phyloP scores from a whole-genome alignment of 1,284 basidiomycete genomes.

The Mycena sp. region DNA sequence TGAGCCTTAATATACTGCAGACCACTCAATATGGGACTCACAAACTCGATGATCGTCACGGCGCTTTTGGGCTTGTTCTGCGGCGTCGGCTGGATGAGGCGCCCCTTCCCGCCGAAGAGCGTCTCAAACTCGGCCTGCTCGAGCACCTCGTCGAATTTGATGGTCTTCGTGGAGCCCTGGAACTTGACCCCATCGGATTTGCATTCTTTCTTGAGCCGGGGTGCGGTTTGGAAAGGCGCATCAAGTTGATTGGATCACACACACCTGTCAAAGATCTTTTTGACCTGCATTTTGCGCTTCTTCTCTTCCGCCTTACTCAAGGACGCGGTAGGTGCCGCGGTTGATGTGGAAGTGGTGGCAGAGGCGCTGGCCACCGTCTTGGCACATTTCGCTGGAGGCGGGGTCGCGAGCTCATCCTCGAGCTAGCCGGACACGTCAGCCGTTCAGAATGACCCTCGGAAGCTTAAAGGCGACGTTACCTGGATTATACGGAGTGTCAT shows the following conservation, averaged over 20 bases:
- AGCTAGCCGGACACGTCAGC: constrained; percentile 37
- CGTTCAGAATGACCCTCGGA: not conserved
- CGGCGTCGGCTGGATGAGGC: constrained; percentile 46
- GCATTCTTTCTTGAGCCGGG: constrained; percentile 54
- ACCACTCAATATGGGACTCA: constrained; percentile 30
- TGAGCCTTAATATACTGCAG: not conserved
- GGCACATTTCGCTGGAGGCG: constrained; percentile 43
- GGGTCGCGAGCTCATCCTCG: constrained; percentile 47
- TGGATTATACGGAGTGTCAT: constrained; percentile 49
- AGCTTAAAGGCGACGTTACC: constrained; percentile 28
- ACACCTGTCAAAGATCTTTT: constrained; percentile 51
- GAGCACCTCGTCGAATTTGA: constrained; percentile 51
- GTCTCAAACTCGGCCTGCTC: too few species aligned
- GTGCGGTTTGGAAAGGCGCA: constrained; percentile 20
- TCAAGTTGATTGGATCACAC: too few species aligned
- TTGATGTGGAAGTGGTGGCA: constrained; percentile 26
- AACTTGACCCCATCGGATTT: constrained; percentile 52
- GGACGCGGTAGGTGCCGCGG: constrained; percentile 32
- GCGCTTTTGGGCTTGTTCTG: constrained; percentile 49
- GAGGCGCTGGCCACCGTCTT: constrained; percentile 33
- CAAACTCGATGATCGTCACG: constrained; percentile 49
- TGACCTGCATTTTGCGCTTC: constrained; percentile 48
- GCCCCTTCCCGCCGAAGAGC: too few species aligned
- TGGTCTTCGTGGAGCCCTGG: constrained; percentile 47
- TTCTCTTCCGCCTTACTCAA: constrained; percentile 49